Percentiles rank a stretch among this genome's conserved stretches.
These are phyloP conservation scores for Trypanosoma boissoni DNA, from an alignment of 208 protist genomes.

Conservation along the genomic window DNA sequence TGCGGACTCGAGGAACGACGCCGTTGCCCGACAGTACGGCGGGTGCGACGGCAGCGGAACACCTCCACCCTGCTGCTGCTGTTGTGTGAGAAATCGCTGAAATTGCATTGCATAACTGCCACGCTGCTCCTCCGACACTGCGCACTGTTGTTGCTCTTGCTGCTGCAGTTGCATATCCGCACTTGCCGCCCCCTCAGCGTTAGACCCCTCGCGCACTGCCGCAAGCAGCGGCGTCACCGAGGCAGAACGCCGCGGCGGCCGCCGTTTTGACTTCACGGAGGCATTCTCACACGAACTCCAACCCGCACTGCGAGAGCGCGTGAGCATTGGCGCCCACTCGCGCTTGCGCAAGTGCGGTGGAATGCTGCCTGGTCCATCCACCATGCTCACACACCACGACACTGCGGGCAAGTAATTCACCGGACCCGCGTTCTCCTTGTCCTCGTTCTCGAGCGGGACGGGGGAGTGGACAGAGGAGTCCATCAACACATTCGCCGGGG, in stretches of 20 bases:
- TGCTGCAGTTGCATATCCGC: too few species aligned
- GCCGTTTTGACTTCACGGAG: too few species aligned
- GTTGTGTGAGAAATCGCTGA: conserved; percentile 9
- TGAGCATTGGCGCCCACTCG: conserved; percentile 13
- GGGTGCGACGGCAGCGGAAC: conserved; percentile 6
- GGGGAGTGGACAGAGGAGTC: too few species aligned
- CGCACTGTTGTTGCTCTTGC: too few species aligned
- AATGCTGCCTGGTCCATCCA: neutral
- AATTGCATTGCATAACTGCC: conserved; percentile 16
- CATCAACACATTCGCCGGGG: too few species aligned
- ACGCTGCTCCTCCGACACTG: neutral
- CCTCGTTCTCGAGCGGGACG: too few species aligned
- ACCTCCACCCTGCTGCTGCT: conserved; percentile 12
- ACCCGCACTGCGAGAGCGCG: too few species aligned
- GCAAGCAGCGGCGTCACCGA: too few species aligned
- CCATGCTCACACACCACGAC: conserved; percentile 24
- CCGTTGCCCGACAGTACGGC: conserved; percentile 43
- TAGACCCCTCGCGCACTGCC: too few species aligned
- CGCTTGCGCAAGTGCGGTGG: conserved; percentile 21
- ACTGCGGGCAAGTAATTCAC: neutral
- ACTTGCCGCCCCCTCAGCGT: too few species aligned
- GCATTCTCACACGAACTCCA: too few species aligned
- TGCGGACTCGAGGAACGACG: conserved; percentile 52
- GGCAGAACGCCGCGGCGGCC: too few species aligned
- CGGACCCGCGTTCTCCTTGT: conserved; percentile 14